Conservation (phyloP, 768 basidiomycete species). For the Wakefieldia striispora region DNA sequence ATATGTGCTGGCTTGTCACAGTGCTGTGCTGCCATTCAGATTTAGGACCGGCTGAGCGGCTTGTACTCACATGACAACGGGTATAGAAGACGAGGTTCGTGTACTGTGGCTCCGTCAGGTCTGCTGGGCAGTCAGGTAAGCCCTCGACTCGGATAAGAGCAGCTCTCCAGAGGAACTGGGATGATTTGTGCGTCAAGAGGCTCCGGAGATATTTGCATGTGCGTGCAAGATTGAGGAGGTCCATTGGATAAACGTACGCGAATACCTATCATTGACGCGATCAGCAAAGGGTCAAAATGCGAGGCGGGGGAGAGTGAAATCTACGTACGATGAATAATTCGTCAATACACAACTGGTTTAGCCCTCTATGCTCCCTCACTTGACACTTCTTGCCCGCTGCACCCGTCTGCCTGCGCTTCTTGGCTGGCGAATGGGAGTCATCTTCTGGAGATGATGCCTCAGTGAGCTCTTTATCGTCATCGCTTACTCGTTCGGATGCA, state of each 20-base stretch:
- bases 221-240: conserved; percentile 34
- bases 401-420: conserved; percentile 4
- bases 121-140: conserved; percentile 41
- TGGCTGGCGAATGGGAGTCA: not conserved
- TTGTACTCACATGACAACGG: conserved; percentile 16
- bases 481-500: not conserved
- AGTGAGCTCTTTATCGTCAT: not conserved
- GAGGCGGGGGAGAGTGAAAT: not conserved
- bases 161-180: conserved; percentile 26
- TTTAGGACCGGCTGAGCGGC: not conserved
- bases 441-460: not conserved
- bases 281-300: not conserved
- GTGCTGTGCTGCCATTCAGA: not conserved
- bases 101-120: conserved; percentile 43
- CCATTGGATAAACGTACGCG: conserved; percentile 34
- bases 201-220: conserved; percentile 37
- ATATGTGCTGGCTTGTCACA: conserved; percentile 3
- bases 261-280: conserved; percentile 32
- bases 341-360: conserved; percentile 19
- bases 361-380: conserved; percentile 2
- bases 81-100: conserved; percentile 37
- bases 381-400: conserved; percentile 6
- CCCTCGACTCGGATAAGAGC: conserved; percentile 32
- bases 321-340: conserved; percentile 19
- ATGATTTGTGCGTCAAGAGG: conserved; percentile 32